These are phyloP conservation scores for Alternaria dauci DNA, from an alignment of 2,329 filamentous ascomycete genomes.

Conservation along the genomic window DNA sequence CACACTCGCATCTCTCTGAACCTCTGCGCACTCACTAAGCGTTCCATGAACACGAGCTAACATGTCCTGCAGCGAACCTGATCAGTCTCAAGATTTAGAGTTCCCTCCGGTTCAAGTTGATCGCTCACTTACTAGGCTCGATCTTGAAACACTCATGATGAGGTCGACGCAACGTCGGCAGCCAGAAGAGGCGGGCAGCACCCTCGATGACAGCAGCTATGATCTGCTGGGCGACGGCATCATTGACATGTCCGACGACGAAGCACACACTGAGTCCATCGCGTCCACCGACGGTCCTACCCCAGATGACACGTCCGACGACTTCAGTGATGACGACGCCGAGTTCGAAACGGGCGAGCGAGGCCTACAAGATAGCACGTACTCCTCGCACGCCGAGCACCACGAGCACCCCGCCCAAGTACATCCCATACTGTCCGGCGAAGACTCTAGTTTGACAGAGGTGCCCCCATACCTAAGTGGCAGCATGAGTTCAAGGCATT, in stretches of 20 bases:
- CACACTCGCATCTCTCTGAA: constrained; percentile 7
- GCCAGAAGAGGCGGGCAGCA: constrained; percentile 37
- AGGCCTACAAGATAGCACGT: constrained; percentile 27
- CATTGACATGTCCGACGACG: constrained; percentile 47
- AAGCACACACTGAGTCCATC: constrained; percentile 49
- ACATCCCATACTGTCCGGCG: constrained; percentile 25
- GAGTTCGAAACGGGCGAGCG: constrained; percentile 37
- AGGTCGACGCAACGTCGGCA: constrained; percentile 38
- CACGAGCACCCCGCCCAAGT: constrained; percentile 27
- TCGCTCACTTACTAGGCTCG: constrained; percentile 41
- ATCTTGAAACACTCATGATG: constrained; percentile 49
- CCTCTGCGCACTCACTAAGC: constrained; percentile 8
- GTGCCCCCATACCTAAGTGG: constrained; percentile 33
- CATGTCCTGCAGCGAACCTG: constrained; percentile 41
- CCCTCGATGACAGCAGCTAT: constrained; percentile 50
- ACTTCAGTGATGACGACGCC: constrained; percentile 44
- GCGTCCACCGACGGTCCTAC: constrained; percentile 46
- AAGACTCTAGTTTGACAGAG: constrained; percentile 45
- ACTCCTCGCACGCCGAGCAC: constrained; percentile 31
- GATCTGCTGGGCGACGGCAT: constrained; percentile 43
- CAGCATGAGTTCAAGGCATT: constrained; percentile 29
- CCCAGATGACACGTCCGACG: constrained; percentile 44
- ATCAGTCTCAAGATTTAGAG: constrained; percentile 39
- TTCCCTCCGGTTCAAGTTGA: constrained; percentile 45
- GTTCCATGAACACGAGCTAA: constrained; percentile 33